Percentiles rank a stretch among this genome's conserved stretches.
Conservation (phyloP, 1,284 basidiomycete species). For the Cutaneotrichosporon mucoides region DNA sequence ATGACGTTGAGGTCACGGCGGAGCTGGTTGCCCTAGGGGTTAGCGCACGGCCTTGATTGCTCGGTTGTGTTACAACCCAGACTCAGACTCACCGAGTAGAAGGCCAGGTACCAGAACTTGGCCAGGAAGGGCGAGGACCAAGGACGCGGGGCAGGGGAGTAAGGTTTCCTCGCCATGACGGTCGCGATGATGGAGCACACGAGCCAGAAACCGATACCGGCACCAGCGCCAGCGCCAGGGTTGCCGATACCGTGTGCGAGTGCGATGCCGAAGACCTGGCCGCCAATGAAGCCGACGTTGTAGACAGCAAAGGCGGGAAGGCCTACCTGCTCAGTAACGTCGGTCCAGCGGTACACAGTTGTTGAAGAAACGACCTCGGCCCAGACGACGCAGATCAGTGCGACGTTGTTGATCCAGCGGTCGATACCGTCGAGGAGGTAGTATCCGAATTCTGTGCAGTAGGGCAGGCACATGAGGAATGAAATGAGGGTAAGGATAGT, state of each 20-base stretch:
- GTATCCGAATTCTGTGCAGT: slow-evolving; percentile 29
- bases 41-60: too few relatives aligned
- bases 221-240: slow-evolving; percentile 21
- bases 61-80: too few relatives aligned
- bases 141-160: slow-evolving; percentile 2
- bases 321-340: slow-evolving; percentile 19
- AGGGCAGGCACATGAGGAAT: slow-evolving; percentile 26
- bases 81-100: slow-evolving; percentile 21
- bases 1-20: slow-evolving; percentile 26
- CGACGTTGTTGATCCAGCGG: slow-evolving; percentile 27
- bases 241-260: slow-evolving; percentile 18
- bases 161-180: slow-evolving; percentile 8
- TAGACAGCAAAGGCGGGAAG: slow-evolving; percentile 13
- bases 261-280: slow-evolving; percentile 19
- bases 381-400: slow-evolving; percentile 25
- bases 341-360: slow-evolving; percentile 22
- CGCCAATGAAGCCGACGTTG: slow-evolving; percentile 21
- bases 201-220: slow-evolving; percentile 18
- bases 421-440: slow-evolving; percentile 26
- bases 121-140: slow-evolving; percentile 8
- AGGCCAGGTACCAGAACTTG: slow-evolving; percentile 26
- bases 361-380: slow-evolving; percentile 21
- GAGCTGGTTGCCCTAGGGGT: slow-evolving; percentile 22
- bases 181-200: slow-evolving; percentile 11
- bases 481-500: slow-evolving; percentile 19